phyloP scores from a whole-genome alignment of 2,329 filamentous ascomycete genomes.

The Chrysoporthe puriensis region DNA sequence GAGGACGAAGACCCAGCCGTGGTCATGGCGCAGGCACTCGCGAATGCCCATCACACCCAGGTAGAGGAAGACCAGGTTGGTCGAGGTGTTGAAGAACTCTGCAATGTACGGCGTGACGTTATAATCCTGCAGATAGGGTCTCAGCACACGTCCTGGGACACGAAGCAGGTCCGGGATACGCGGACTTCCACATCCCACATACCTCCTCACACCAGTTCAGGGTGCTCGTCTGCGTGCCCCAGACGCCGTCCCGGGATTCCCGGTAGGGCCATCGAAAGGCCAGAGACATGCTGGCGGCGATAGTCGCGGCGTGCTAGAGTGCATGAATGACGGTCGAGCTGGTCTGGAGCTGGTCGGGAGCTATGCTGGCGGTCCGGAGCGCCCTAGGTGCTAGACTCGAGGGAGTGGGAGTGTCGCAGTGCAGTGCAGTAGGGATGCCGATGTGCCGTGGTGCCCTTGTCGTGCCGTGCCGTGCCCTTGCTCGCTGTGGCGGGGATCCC shows the following conservation, averaged over 20 bases:
- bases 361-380: neutral
- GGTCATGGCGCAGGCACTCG: slow-evolving; percentile 72
- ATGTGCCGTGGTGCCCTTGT: neutral
- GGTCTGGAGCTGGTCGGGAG: neutral
- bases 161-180: neutral
- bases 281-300: slow-evolving; percentile 24
- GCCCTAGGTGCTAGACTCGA: neutral
- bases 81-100: slow-evolving; percentile 64
- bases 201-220: slow-evolving; percentile 47
- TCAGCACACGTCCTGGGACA: slow-evolving; percentile 4
- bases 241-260: slow-evolving; percentile 41
- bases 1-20: slow-evolving; percentile 76
- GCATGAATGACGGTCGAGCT: slow-evolving; percentile 10
- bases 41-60: slow-evolving; percentile 75
- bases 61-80: slow-evolving; percentile 80
- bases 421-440: neutral
- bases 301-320: neutral
- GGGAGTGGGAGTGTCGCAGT: neutral
- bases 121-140: slow-evolving; percentile 28
- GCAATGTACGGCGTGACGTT: slow-evolving; percentile 43
- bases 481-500: neutral
- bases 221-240: slow-evolving; percentile 43
- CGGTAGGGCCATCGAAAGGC: slow-evolving; percentile 41
- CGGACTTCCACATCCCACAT: neutral
- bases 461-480: neutral